Base-by-base conservation (phyloP, 345 rosid genomes). In the Eucalyptus melliodora region DNA sequence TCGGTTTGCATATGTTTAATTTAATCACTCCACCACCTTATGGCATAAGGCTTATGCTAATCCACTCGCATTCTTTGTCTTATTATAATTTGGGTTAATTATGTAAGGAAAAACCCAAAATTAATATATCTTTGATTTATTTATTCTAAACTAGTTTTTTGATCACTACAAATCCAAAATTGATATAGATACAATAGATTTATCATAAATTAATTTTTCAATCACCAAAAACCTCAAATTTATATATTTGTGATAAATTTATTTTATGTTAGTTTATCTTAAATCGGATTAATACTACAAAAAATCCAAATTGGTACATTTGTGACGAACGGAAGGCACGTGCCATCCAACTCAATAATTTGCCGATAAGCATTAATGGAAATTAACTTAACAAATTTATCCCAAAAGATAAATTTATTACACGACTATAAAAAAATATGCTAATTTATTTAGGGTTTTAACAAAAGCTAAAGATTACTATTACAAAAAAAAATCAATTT, bases 271-370 rank as follows among this genome's bases (percentile, higher is more conserved):
- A 47, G 13, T 47, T 47, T 47, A 47, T 47, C 50, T 1, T 47
- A 47, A 47, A 50, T 50, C 2, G 19, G 53, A 50, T 16, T 50
- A 50, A 16, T 50, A 50, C 1, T 0, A 50, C 0, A 50, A 16
- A 50, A 50, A 50, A 2, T 6, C 0, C 19, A 50, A 50, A 55
- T 0, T 8, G 1, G 1, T 55, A 55, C 11, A 21, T 21, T 3
- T 4, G 11, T 55, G 11, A 55, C 0, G 0, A 55, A 55, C 0
- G 5, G 3, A 50, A 5, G 19, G 0, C 16, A 50, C 0, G 1
- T 50, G 3, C 7, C 1, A 50, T 53, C 23, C 9, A 53, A 8
- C 11, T 53, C 24, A 19, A 8, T 21, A 53, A 53, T 53, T 53
- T 53, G 9, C 0, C 2, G 0, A 4, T 53, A 7, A 53, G 1